Conservation (phyloP, 495 filamentous ascomycete genomes). For the Neohortaea acidophila region DNA sequence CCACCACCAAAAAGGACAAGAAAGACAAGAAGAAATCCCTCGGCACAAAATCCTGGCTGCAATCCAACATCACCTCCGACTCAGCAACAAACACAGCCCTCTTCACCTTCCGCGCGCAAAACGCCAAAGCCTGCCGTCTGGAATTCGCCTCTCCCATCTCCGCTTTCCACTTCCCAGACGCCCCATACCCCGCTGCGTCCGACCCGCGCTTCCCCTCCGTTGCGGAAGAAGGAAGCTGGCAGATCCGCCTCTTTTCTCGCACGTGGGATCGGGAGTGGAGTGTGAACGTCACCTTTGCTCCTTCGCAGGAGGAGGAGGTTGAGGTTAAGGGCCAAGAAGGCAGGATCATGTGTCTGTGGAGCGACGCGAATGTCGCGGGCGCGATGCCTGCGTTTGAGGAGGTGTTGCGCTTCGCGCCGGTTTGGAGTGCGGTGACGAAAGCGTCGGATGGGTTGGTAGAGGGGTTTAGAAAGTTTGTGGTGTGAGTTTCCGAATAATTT, state of each 20-base stretch:
- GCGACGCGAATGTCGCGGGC: conserved; percentile 57
- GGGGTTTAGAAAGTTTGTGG: conserved; percentile 44
- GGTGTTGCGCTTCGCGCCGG: conserved; percentile 53
- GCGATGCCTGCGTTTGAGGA: conserved; percentile 80
- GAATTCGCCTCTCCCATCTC: conserved; percentile 46
- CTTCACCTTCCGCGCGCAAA: conserved; percentile 45
- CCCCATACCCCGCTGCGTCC: conserved; percentile 22
- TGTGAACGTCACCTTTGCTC: conserved; percentile 55
- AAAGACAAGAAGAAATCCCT: background rate
- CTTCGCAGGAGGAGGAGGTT: conserved; percentile 25
- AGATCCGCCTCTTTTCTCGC: conserved; percentile 57
- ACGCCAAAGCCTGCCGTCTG: conserved; percentile 58
- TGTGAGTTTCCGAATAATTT: no score
- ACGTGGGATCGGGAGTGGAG: conserved; percentile 61
- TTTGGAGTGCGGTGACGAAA: conserved; percentile 66
- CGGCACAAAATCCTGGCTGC: conserved; percentile 23
- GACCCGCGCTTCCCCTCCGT: conserved; percentile 42
- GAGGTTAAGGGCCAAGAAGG: conserved; percentile 43
- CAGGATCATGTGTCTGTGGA: conserved; percentile 69
- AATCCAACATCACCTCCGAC: conserved; percentile 41
- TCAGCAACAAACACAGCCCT: conserved; percentile 30
- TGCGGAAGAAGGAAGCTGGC: conserved; percentile 35
- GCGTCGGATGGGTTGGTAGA: conserved; percentile 67
- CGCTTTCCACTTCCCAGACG: conserved; percentile 44
- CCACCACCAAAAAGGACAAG: background rate